These are phyloP conservation scores for Eucalyptus sp. DNA, from an alignment of 345 rosid genomes.

Conservation along the genomic window DNA sequence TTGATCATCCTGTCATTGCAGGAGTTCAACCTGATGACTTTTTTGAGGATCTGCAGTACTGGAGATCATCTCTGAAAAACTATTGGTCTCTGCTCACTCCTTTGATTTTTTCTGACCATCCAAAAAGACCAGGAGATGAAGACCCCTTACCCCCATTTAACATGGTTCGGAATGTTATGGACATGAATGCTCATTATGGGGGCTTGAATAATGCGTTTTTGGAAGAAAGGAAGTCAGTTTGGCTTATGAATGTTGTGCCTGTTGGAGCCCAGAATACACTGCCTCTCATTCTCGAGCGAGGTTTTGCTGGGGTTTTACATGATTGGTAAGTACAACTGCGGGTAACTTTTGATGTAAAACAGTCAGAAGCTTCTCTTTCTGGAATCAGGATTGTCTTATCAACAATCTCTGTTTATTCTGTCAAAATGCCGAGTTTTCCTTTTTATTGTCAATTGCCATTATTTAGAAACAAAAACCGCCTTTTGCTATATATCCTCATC, in stretches of 20 bases:
- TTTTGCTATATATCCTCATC: not conserved
- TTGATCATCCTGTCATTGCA: conserved; percentile 22
- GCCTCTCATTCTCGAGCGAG: conserved; percentile 82
- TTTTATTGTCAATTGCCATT: not conserved
- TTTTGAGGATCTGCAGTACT: conserved; percentile 53
- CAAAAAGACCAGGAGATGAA: conserved; percentile 98
- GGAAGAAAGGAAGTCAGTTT: conserved; percentile 63
- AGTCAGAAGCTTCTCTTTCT: not conserved
- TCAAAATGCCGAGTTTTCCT: not conserved
- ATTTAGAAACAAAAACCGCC: not conserved
- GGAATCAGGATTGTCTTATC: not conserved
- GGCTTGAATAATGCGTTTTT: conserved; percentile 66
- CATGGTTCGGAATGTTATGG: conserved; percentile 98
- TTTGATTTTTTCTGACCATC: conserved; percentile 95
- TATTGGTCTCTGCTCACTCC: conserved; percentile 97
- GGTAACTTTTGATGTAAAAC: not conserved
- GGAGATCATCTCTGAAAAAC: conserved; percentile 68
- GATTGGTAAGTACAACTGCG: conserved; percentile 50
- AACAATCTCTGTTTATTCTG: not conserved
- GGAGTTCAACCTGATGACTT: conserved; percentile 74
- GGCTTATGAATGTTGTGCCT: conserved; percentile 99
- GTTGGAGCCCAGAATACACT: conserved; percentile 60
- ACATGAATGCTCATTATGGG: conserved; percentile 94
- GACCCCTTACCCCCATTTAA: conserved; percentile 93
- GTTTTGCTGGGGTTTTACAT: conserved; percentile 86